Evolutionary conservation across 495 filamentous ascomycete genomes (phyloP), one percentile per base, ranked within the genome.

Genomic region (Ascobolus immersus): DNA sequence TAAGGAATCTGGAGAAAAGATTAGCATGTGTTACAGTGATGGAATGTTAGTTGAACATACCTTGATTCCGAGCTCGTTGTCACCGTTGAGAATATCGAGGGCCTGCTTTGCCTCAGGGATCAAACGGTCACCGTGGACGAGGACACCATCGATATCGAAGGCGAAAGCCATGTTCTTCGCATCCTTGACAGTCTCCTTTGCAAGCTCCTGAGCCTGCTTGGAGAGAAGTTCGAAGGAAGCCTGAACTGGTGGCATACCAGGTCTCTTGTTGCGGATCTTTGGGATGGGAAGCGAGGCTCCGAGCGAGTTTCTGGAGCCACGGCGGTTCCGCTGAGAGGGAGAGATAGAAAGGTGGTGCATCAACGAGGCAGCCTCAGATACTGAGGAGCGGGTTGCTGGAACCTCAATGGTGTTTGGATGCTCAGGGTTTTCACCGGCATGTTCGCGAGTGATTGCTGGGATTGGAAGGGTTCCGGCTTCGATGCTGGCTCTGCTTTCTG

Each of bases 241-340:
- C 45, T 59, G 61, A 22, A 58, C 51, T 4, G 57, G 43, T 5
- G 54, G 55, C 52, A 63, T 60, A 28, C 55, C 59, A 18, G 62
- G 59, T 17, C 57, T 38, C 6, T 42, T 48, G 21, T 64, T 69
- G 32, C 67, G 55, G n/a, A n/a, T n/a, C n/a, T n/a, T n/a, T 20
- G 74, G 76, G 38, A 81, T 82, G 24, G 74, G 76, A 8, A 82
- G 65, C 11, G 71, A 67, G 24, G 71, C 60, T 31, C 74, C 75
- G 44, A 82, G 79, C 9, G 74, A 80, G 63, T 79, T 82, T 39
- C 74, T 64, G 21, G 76, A 79, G 15, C 66, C 57, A 30, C 74
- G 57, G 22, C 73, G 58, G 35, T 71, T 65, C 50, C 62, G 66
- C 51, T 64, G 62, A 2, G 73, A 78, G 5, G 73, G 73, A 3